Evolutionary conservation across 768 basidiomycete species (phyloP), one percentile per base, ranked within the genome.

Genomic region (Panaeolus papilionaceus): DNA sequence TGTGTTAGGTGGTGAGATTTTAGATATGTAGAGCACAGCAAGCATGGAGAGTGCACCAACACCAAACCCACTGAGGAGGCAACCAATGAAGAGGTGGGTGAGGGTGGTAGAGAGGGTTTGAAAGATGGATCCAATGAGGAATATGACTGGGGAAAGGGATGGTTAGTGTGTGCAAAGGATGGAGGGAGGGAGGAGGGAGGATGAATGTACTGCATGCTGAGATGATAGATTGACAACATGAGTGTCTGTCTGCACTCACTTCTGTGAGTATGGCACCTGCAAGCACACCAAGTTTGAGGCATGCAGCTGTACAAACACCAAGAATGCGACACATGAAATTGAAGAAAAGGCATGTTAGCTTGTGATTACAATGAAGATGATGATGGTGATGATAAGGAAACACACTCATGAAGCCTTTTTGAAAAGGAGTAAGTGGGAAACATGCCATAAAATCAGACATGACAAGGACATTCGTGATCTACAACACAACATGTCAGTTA

Each of bases 1-100:
- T n/a, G n/a, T n/a, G n/a, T n/a, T n/a, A n/a, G 93, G 92, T 10
- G 92, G 86, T 68, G 90, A 90, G 63, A 95, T 95, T 78, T 95
- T 93, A 0, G 92, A 88, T 84, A 94, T 93, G 76, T 94, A 94
- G 26, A 94, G 79, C 0, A 92, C 92, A 0, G 88, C 88, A 18
- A 93, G 80, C 87, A 91, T 93, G 73, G 92, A 93, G 63, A 92
- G 75, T 5, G 89, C 88, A 12, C 93, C 93, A 18, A 95, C 91
- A 5, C 93, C 93, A 20, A 94, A 69, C 16, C 93, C 93, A 10
- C 92, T 93, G 3, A 94, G 79, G 0, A 89, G 89, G 45, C 93
- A 85, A 47, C 93, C 93, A 9, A 90, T 75, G 66, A 89, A 86
- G 28, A 95, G 77, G 66, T 90, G 84, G 26, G 73, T 70, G 10